Evolutionary conservation across 2,329 filamentous ascomycete genomes (phyloP), one percentile per base, ranked within the genome.

Genomic region (Alternaria conjuncta): DNA sequence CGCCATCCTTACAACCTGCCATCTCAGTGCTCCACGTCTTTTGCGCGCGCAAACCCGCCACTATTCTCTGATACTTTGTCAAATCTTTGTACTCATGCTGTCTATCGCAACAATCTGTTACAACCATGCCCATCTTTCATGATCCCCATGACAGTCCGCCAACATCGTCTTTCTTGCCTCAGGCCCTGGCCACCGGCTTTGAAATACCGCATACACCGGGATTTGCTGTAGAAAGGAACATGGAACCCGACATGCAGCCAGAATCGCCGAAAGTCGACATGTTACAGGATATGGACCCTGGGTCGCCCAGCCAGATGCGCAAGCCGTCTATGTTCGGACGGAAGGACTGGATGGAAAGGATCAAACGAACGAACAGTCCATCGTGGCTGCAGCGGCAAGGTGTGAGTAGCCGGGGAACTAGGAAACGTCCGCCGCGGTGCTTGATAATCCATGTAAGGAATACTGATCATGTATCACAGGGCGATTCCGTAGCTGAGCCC

Each of bases 281-380:
- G 20, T 45, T 47, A 11, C 44, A 60, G 11, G 67, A 64, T 13
- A 55, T 61, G 51, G 63, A 70, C 28, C 32, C 65, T 36, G 64
- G 68, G 20, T 60, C 63, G 28, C 75, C 75, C 18, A 71, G 61
- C 36, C 71, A 72, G 41, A 66, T 60, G 25, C 65, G 64, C 47
- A 75, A 69, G 59, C 67, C 77, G n/a, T 60, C 68, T 15, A 64
- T 67, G 45, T 73, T 82, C 50, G 89, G 93, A 77, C 87, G 94
- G 67, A 88, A 89, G 61, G 91, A 94, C 79, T 83, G 97, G 71
- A 97, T 98, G 61, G 88, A 94, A 79, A 87, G 90, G 68, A 86
- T 97, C 69, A 97, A 97, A 82, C 88, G 87, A 78, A 89, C 89
- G 30, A 89, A 94, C 80, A 91, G 88, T 73, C 90, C 92, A 41